A percentile compares a stretch with the other conserved stretches of the same genome.
Evolutionary conservation across 495 filamentous ascomycete genomes (phyloP).

Genomic region (Penicillium parvum): DNA sequence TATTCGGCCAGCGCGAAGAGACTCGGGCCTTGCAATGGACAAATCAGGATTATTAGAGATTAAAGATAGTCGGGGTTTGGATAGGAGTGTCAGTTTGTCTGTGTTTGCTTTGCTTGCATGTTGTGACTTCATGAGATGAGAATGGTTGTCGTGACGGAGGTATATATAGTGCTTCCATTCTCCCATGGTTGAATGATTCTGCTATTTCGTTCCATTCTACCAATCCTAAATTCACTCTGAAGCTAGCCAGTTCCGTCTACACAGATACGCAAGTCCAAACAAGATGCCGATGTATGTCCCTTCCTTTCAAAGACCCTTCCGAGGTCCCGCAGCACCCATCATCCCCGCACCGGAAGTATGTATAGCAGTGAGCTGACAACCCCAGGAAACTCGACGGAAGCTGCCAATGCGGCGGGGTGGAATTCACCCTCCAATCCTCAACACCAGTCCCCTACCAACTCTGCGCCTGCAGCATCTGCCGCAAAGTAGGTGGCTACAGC

Average conservation of each 20-base stretch:
- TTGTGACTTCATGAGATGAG: neutral
- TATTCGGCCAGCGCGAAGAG: constrained; percentile 2
- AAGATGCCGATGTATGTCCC: constrained; percentile 29
- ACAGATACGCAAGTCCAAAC: neutral
- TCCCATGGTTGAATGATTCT: too few relatives aligned
- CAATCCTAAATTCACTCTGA: neutral
- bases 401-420: constrained; percentile 50
- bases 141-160: neutral
- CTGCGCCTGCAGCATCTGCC: constrained; percentile 54
- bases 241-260: neutral
- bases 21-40: constrained; percentile 7
- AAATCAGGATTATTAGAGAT: too few relatives aligned
- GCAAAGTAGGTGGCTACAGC: constrained; percentile 47
- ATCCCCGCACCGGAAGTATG: neutral
- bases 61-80: neutral
- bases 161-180: constrained; percentile 9
- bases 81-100: neutral
- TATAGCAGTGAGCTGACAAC: neutral
- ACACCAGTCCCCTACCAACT: constrained; percentile 55
- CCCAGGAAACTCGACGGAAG: constrained; percentile 48
- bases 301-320: neutral
- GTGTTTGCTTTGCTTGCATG: constrained; percentile 1
- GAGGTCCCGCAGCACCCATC: neutral
- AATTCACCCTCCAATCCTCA: constrained; percentile 48
- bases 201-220: neutral